These are phyloP conservation scores for Pharnaceum exiguum DNA, from an alignment of 148 eudicot species.

Conservation along the genomic window DNA sequence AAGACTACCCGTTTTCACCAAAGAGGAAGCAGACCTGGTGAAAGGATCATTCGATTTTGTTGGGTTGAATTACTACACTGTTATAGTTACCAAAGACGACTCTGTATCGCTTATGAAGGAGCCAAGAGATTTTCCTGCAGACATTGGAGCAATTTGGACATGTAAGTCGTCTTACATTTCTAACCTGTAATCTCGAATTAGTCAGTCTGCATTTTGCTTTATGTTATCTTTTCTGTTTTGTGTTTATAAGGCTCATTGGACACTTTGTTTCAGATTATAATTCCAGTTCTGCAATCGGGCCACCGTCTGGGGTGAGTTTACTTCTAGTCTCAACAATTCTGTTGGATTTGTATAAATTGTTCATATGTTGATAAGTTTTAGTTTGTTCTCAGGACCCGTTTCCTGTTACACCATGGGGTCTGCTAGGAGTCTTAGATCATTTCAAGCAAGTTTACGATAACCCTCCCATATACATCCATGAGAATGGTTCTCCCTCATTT, in stretches of 20 bases:
- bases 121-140: constrained; percentile 28
- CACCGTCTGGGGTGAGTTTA: no score
- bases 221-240: no score
- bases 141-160: constrained; percentile 18
- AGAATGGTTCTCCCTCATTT: constrained; percentile 38
- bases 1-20: constrained; percentile 40
- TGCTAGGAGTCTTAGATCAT: constrained; percentile 31
- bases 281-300: no score
- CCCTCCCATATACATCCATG: constrained; percentile 48
- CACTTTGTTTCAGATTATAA: no score
- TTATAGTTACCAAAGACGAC: constrained; percentile 25
- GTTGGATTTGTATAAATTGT: no score
- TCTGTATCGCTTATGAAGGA: constrained; percentile 21
- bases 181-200: no score
- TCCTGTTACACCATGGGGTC: constrained; percentile 25
- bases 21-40: constrained; percentile 31
- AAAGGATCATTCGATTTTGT: constrained; percentile 52
- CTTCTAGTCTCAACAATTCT: no score
- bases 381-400: constrained; percentile 4
- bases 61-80: constrained; percentile 40
- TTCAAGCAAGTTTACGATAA: constrained; percentile 43
- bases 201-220: no score
- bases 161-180: no score
- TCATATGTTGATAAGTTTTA: no score
- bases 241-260: no score